Conservation (phyloP, 1,284 basidiomycete genomes). For the Ustilago nuda region DNA sequence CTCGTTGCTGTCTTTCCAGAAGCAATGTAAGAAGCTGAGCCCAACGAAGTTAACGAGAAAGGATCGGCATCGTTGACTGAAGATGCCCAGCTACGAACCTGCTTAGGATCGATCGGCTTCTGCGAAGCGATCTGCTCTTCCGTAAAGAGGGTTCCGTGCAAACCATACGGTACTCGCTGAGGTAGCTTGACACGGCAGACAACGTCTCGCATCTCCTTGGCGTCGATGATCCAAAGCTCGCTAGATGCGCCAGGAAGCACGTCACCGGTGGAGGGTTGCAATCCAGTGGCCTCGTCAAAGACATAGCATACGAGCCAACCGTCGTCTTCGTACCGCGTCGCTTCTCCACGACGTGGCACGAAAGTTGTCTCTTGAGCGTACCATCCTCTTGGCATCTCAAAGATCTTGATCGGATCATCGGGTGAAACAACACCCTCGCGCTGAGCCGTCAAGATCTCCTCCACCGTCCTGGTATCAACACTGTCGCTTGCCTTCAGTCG, state of each 20-base stretch:
- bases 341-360: conserved; percentile 62
- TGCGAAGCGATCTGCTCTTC: conserved; percentile 63
- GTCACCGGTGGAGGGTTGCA: conserved; percentile 65
- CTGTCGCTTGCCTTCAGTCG: conserved; percentile 50
- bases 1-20: conserved; percentile 24
- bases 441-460: conserved; percentile 68
- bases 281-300: conserved; percentile 71
- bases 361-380: conserved; percentile 72
- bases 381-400: conserved; percentile 70
- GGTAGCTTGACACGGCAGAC: conserved; percentile 71
- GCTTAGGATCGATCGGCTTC: conserved; percentile 31
- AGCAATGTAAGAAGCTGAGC: conserved; percentile 19
- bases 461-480: conserved; percentile 70
- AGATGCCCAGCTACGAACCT: conserved; percentile 45
- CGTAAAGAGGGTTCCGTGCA: conserved; percentile 69
- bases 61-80: conserved; percentile 43
- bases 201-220: conserved; percentile 69
- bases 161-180: conserved; percentile 70
- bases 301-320: conserved; percentile 72
- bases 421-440: conserved; percentile 23
- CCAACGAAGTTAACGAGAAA: conserved; percentile 20
- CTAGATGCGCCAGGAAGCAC: conserved; percentile 66
- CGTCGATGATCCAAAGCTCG: conserved; percentile 73
- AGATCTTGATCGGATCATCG: conserved; percentile 68
- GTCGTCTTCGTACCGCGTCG: conserved; percentile 69